Evolutionary conservation across 2,329 filamentous ascomycete species (phyloP).

Genomic region (Aureobasidium sp.): DNA sequence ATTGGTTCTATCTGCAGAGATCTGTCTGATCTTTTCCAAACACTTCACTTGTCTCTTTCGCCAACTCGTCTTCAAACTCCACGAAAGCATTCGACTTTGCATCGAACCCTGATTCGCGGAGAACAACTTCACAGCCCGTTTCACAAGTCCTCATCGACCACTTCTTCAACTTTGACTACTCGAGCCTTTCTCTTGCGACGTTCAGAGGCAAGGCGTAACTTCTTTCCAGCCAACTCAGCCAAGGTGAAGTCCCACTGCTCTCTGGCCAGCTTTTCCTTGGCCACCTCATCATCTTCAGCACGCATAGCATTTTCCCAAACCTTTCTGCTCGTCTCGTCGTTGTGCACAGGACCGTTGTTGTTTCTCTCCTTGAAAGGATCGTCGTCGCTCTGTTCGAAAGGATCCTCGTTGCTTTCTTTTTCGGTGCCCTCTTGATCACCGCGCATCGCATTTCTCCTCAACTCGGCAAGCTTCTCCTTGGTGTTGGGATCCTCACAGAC

Average conservation of each 20-base stretch:
- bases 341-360: neutral
- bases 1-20: too few relatives aligned
- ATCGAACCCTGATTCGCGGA: too few relatives aligned
- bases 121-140: too few relatives aligned
- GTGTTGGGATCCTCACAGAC: neutral
- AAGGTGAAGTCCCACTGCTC: neutral
- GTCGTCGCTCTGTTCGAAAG: too few relatives aligned
- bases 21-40: too few relatives aligned
- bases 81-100: too few relatives aligned
- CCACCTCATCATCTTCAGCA: neutral
- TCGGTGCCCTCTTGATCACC: neutral
- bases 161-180: neutral
- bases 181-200: too few relatives aligned
- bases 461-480: neutral
- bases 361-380: too few relatives aligned
- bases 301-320: neutral
- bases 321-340: neutral
- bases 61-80: too few relatives aligned
- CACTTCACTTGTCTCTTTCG: too few relatives aligned
- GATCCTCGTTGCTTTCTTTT: neutral
- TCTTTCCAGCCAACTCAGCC: neutral
- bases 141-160: too few relatives aligned
- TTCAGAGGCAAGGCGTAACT: neutral
- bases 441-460: neutral
- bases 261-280: neutral